These are phyloP conservation scores for Mimosa pudica DNA, from an alignment of 306 rosid species.

Conservation along the genomic window DNA sequence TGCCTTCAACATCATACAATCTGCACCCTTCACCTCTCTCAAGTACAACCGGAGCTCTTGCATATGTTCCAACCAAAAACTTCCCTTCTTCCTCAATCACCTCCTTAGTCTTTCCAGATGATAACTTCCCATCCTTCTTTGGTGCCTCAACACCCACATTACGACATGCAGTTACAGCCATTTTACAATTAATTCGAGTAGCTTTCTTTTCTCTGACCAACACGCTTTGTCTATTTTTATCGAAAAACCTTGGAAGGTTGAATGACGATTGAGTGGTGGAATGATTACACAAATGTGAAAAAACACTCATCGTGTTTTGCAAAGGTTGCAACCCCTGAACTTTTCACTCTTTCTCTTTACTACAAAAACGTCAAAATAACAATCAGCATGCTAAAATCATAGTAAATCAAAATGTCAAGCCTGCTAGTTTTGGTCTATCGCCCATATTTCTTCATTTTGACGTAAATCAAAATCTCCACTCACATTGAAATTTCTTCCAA, in stretches of 20 bases:
- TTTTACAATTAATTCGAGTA: conserved; percentile 17
- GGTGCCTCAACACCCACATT: conserved; percentile 41
- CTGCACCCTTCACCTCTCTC: conserved; percentile 78
- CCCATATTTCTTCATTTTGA: background rate
- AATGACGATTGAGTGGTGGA: conserved; percentile 34
- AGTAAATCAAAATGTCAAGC: background rate
- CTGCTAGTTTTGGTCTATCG: background rate
- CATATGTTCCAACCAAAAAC: conserved; percentile 76
- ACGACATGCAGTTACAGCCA: conserved; percentile 37
- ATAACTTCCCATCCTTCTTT: conserved; percentile 25
- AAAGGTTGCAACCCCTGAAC: background rate
- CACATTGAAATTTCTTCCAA: too few species aligned
- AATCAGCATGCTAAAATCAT: background rate
- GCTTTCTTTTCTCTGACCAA: background rate
- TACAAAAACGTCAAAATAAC: background rate
- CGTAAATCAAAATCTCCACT: background rate
- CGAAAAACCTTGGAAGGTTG: conserved; percentile 24
- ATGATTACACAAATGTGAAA: conserved; percentile 33
- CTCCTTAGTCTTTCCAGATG: conserved; percentile 39
- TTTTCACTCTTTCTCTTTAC: background rate
- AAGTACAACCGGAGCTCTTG: conserved; percentile 74
- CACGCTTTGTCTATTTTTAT: background rate
- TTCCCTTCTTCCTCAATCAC: conserved; percentile 70
- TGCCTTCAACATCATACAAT: conserved; percentile 72
- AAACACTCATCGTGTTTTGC: conserved; percentile 37